Evolutionary conservation across 2,329 filamentous ascomycete species (phyloP).

Genomic region (Cladosporium sp.): DNA sequence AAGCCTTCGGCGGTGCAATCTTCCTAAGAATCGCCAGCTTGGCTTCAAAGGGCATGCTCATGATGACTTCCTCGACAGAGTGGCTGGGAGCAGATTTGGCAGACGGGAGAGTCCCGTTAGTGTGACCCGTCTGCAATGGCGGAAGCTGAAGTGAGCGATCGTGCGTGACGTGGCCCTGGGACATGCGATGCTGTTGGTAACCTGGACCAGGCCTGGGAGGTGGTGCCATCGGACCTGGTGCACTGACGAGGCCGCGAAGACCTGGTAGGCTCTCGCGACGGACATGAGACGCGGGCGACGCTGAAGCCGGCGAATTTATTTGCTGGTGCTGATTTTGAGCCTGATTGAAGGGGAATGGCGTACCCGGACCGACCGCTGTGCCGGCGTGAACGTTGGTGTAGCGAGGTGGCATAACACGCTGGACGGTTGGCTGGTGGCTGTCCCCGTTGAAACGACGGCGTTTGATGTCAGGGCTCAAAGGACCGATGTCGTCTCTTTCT

Average conservation of each 20-base stretch:
- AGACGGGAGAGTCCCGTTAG: neutral
- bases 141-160: constrained; percentile 48
- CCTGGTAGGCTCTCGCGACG: constrained; percentile 39
- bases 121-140: constrained; percentile 43
- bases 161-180: constrained; percentile 29
- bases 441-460: constrained; percentile 52
- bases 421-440: constrained; percentile 35
- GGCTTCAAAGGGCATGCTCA: constrained; percentile 65
- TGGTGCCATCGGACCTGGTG: constrained; percentile 45
- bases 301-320: constrained; percentile 33
- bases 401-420: constrained; percentile 29
- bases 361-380: constrained; percentile 28
- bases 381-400: constrained; percentile 19
- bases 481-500: constrained; percentile 37
- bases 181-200: constrained; percentile 29
- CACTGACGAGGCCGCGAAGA: constrained; percentile 24
- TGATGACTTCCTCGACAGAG: constrained; percentile 54
- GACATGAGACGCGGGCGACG: constrained; percentile 20
- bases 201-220: constrained; percentile 44
- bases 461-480: constrained; percentile 53
- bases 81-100: constrained; percentile 11
- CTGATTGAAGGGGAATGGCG: constrained; percentile 34
- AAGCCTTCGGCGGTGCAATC: constrained; percentile 63
- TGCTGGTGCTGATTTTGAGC: constrained; percentile 32
- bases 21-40: constrained; percentile 72